Conservation (phyloP, 116 monocot species). For the Iris pallida region DNA sequence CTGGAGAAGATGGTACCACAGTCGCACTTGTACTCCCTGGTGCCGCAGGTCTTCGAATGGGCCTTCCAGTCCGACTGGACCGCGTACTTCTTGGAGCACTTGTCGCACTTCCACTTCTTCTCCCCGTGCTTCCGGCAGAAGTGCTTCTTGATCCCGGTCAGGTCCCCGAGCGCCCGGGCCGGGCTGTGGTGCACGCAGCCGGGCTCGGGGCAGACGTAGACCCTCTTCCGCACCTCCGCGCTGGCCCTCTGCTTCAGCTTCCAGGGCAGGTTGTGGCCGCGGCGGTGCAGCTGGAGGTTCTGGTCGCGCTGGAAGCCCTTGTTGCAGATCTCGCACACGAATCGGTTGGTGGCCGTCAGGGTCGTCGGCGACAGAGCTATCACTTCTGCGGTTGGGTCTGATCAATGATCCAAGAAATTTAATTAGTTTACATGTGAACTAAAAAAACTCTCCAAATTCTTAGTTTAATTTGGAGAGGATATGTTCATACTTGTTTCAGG, state of each 20-base stretch:
- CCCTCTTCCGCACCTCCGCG: slow-evolving; percentile 36
- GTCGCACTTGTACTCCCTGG: slow-evolving; percentile 74
- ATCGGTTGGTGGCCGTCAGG: slow-evolving; percentile 13
- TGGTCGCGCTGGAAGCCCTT: slow-evolving; percentile 11
- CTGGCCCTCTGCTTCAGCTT: slow-evolving; percentile 1
- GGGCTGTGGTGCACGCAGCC: slow-evolving; percentile 73
- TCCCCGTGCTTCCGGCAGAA: slow-evolving; percentile 81
- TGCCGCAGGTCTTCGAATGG: slow-evolving; percentile 74
- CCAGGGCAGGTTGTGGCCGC: slow-evolving; percentile 13
- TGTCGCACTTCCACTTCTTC: slow-evolving; percentile 95
- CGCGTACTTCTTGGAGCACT: slow-evolving; percentile 90
- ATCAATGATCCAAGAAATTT: neutral
- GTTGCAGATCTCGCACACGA: slow-evolving; percentile 15
- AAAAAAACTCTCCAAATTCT: too few species aligned
- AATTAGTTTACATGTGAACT: neutral
- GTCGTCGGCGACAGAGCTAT: slow-evolving; percentile 8
- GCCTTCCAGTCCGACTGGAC: slow-evolving; percentile 86
- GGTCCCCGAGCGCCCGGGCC: slow-evolving; percentile 63
- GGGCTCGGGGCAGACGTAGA: slow-evolving; percentile 68
- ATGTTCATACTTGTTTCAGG: too few species aligned
- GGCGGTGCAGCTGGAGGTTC: slow-evolving; percentile 16
- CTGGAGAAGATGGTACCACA: slow-evolving; percentile 81
- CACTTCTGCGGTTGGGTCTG: slow-evolving; percentile 13
- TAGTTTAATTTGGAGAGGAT: too few species aligned
- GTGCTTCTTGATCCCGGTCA: slow-evolving; percentile 92